These are phyloP conservation scores for Penicillium sp. DNA, from an alignment of 2,329 filamentous ascomycete species.

Conservation along the genomic window DNA sequence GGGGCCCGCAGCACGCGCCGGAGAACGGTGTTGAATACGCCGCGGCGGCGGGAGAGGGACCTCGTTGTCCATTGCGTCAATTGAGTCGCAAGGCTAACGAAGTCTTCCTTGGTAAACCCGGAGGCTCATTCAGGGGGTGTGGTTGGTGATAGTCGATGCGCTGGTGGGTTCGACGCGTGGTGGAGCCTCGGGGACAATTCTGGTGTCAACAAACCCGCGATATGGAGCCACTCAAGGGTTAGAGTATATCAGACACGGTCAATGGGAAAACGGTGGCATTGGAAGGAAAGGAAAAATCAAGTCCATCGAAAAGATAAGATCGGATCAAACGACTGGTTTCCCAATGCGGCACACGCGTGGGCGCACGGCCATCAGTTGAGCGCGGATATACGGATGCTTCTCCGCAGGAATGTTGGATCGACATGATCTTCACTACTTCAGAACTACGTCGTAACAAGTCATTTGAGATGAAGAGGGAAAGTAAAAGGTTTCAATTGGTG, in stretches of 20 bases:
- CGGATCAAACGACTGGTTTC: slow-evolving; percentile 12
- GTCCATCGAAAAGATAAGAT: slow-evolving; percentile 18
- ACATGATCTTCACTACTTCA: slow-evolving; percentile 14
- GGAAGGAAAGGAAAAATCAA: not conserved
- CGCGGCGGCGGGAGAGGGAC: slow-evolving; percentile 37
- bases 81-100: not conserved
- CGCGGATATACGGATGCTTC: slow-evolving; percentile 14
- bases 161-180: slow-evolving; percentile 19
- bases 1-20: slow-evolving; percentile 17
- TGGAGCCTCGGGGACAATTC: slow-evolving; percentile 15
- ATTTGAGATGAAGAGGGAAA: not conserved
- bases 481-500: slow-evolving; percentile 12
- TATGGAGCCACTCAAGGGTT: not conserved
- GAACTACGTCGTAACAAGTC: too few relatives aligned
- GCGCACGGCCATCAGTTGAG: slow-evolving; percentile 21
- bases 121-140: not conserved
- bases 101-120: not conserved
- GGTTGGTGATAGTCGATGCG: slow-evolving; percentile 4
- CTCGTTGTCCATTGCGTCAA: slow-evolving; percentile 34
- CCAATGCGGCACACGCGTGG: slow-evolving; percentile 15
- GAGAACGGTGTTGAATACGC: slow-evolving; percentile 33
- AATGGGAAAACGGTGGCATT: not conserved
- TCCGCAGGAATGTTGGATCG: slow-evolving; percentile 21
- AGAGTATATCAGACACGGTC: slow-evolving; percentile 1
- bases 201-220: slow-evolving; percentile 19